These are phyloP conservation scores for Syncephalastrum racemosum DNA, from an alignment of 371 early-diverging fungal genomes.

Conservation along the genomic window DNA sequence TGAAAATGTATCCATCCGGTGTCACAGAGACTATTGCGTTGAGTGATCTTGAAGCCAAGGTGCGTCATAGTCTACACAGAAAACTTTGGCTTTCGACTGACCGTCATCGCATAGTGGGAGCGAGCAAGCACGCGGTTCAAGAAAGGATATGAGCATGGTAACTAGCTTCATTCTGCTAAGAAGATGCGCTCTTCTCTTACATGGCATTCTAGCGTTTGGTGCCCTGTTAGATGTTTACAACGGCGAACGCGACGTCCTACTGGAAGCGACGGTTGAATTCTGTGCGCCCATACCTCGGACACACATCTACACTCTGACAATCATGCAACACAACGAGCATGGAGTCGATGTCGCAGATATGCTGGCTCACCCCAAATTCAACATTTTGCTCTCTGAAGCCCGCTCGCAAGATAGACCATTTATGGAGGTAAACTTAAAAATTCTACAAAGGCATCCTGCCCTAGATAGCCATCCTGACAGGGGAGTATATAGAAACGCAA, in stretches of 20 bases:
- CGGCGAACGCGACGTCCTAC: constrained; percentile 2
- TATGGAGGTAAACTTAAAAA: constrained; percentile 5
- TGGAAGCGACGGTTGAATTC: constrained; percentile 15
- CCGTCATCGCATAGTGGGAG: constrained; percentile 17
- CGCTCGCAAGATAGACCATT: constrained; percentile 10
- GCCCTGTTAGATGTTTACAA: constrained; percentile 16
- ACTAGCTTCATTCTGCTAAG: too few species aligned
- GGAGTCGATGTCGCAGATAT: constrained; percentile 9
- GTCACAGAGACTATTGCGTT: constrained; percentile 17
- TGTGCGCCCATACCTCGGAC: constrained; percentile 12
- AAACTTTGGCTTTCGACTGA: too few species aligned
- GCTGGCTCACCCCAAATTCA: constrained; percentile 20
- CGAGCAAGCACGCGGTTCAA: not conserved
- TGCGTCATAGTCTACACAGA: not conserved
- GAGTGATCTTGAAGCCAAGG: constrained; percentile 18
- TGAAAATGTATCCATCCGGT: constrained; percentile 18
- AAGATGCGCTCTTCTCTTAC: too few species aligned
- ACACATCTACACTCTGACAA: constrained; percentile 12
- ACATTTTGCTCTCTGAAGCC: constrained; percentile 12
- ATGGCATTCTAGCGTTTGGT: constrained; percentile 4
- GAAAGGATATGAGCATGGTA: too few species aligned
- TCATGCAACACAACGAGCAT: not conserved
- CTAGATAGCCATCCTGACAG: not conserved
- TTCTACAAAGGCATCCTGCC: too few species aligned
- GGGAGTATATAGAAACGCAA: constrained; percentile 12